Base-by-base conservation (phyloP, 108 stramenopile species). In the Skeletonema tropicum region DNA sequence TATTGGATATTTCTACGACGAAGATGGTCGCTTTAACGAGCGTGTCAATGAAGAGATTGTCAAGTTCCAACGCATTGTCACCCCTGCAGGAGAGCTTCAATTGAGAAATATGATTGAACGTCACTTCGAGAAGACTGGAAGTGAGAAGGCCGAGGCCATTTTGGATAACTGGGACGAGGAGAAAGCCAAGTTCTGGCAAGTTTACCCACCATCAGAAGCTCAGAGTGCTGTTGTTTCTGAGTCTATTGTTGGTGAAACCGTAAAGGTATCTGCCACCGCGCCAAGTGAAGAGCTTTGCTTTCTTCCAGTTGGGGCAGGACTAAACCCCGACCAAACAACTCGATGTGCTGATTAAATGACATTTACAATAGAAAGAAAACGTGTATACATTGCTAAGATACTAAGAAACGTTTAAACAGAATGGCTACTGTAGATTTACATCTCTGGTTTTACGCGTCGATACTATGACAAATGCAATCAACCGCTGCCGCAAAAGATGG, bases 1-100 rank as follows among this genome's bases (percentile, higher is more conserved):
- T 29, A 82, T 94, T 67, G 97, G 94, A 19, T 98, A 95, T 81
- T 87, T 97, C 73, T 98, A 96, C 74, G 97, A 99, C 71, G 85
- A 83, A 4, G 91, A 94, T 46, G 86, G 82, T 14, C 58, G 75
- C 7, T 90, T 96, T 68, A 75, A 87, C 17, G 89, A 91, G 42
- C 94, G 95, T 60, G 87, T 97, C 68, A 99, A 98, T 73, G 68
- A 60, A 49, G 96, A 96, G 68, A 97, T 98, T 86, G 97, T 98
- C 48, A 90, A 86, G 64, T 79, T 80, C 38, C 94, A 97, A 75
- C 57, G 88, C 69, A 76, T 97, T 9, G 69, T 42, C 9, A 89
- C 88, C 29, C 45, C 80, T 21, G 94, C 88, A 55, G 96, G 94
- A 32, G 90, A 88, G 60, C 71, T 83, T 25, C 90, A 93, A 73